phyloP scores from a whole-genome alignment of 2,329 filamentous ascomycete genomes.

The Venturiaceae sp. region DNA sequence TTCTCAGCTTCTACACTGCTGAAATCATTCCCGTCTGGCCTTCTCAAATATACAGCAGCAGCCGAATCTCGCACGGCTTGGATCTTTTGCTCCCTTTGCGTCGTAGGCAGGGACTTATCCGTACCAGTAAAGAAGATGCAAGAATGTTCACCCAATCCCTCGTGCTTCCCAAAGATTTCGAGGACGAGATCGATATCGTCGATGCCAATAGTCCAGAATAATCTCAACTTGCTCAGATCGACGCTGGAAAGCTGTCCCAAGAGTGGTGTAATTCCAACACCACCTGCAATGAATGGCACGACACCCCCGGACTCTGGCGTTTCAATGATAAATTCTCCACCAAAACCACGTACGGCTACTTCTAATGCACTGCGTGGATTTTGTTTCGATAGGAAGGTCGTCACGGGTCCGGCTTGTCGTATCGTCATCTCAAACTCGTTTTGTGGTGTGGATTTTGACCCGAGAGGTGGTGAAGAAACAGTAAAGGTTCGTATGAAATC shows the following conservation, averaged over 20 bases:
- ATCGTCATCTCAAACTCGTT: slow-evolving; percentile 63
- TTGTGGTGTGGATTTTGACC: slow-evolving; percentile 9
- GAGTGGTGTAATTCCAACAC: slow-evolving; percentile 75
- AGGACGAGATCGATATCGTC: slow-evolving; percentile 54
- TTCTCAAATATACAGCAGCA: slow-evolving; percentile 29
- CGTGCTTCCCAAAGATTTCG: slow-evolving; percentile 46
- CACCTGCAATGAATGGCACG: slow-evolving; percentile 60
- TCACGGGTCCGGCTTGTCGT: slow-evolving; percentile 59
- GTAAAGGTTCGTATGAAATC: slow-evolving; percentile 81
- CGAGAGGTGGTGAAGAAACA: slow-evolving; percentile 48
- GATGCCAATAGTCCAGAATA: slow-evolving; percentile 60
- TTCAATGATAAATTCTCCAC: slow-evolving; percentile 49
- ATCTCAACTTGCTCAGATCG: slow-evolving; percentile 33
- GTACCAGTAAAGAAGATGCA: slow-evolving; percentile 56
- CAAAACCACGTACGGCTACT: slow-evolving; percentile 62
- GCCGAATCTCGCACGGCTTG: slow-evolving; percentile 28
- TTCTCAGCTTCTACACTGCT: slow-evolving; percentile 23
- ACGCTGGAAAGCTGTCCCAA: slow-evolving; percentile 57
- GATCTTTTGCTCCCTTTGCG: slow-evolving; percentile 22
- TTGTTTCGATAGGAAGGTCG: slow-evolving; percentile 52
- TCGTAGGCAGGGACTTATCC: slow-evolving; percentile 1
- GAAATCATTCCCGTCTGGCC: slow-evolving; percentile 39
- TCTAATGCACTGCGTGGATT: slow-evolving; percentile 46
- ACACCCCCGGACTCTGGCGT: slow-evolving; percentile 26
- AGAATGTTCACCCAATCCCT: slow-evolving; percentile 41